Evolutionary conservation across 169 alveolate genomes (phyloP).

Genomic region (Perkinsus olseni): DNA sequence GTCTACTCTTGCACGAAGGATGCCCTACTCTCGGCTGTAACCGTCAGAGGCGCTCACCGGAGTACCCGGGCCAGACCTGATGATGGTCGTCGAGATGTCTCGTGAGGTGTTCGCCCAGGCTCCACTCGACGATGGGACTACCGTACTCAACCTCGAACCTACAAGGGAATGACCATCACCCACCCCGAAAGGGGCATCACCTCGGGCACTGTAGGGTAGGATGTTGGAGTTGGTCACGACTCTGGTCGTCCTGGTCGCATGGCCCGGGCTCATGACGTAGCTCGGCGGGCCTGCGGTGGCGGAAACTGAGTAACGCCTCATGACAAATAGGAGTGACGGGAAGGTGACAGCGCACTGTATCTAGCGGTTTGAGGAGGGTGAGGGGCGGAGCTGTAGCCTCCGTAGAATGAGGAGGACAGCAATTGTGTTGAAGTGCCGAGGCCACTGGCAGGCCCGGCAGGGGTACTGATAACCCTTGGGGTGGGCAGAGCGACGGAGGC

Average conservation of each 20-base stretch:
- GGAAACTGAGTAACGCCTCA: background rate
- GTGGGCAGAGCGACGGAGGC: background rate
- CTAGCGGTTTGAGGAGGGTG: background rate
- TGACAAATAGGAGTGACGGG: background rate
- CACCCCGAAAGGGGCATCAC: background rate
- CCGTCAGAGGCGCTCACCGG: background rate
- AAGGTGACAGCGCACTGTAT: background rate
- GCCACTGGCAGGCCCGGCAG: background rate
- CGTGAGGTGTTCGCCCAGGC: background rate
- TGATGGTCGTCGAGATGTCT: background rate
- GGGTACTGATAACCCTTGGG: background rate
- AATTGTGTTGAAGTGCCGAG: background rate
- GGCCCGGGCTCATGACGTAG: background rate
- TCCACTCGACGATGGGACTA: background rate
- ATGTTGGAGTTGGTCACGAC: background rate
- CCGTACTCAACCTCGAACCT: background rate
- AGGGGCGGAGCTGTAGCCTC: background rate
- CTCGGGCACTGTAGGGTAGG: background rate
- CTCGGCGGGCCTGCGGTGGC: background rate
- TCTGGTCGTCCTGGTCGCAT: background rate
- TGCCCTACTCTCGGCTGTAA: background rate
- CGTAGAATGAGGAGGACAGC: background rate
- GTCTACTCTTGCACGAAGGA: background rate
- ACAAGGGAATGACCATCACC: too few species aligned
- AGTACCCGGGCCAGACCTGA: background rate